Evolutionary conservation across 2,329 filamentous ascomycete species (phyloP).

Genomic region (Xylaria sp.): DNA sequence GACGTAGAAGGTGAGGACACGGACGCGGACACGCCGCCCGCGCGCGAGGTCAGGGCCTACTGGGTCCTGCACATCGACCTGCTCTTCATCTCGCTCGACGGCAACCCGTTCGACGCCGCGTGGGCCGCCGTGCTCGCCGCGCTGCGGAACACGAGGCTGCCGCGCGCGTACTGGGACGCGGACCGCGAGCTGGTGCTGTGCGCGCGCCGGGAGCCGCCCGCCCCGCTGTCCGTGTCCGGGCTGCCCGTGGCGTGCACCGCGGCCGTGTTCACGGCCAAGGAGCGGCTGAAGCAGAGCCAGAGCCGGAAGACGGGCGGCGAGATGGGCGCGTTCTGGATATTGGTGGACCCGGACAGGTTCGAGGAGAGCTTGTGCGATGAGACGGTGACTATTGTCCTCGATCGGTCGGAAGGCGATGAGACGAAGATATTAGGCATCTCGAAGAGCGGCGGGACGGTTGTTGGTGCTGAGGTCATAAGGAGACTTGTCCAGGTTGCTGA

Average conservation of each 20-base stretch:
- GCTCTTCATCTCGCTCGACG: conserved; percentile 91
- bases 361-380: conserved; percentile 88
- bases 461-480: conserved; percentile 68
- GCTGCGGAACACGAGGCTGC: conserved; percentile 76
- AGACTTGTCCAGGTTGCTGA: conserved; percentile 64
- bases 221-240: conserved; percentile 63
- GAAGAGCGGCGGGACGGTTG: conserved; percentile 78
- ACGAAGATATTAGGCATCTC: conserved; percentile 73
- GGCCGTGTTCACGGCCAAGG: conserved; percentile 74
- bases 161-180: conserved; percentile 79
- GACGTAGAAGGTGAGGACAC: conserved; percentile 37
- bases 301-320: conserved; percentile 49
- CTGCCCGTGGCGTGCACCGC: conserved; percentile 80
- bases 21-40: conserved; percentile 35
- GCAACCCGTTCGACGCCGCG: conserved; percentile 88
- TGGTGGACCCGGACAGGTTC: conserved; percentile 87
- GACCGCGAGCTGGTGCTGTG: conserved; percentile 83
- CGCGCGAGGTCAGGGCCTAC: conserved; percentile 72
- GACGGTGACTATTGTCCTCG: conserved; percentile 81
- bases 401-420: conserved; percentile 57
- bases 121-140: conserved; percentile 87
- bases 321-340: conserved; percentile 64
- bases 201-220: conserved; percentile 59
- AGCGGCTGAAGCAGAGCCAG: conserved; percentile 51
- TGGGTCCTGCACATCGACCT: conserved; percentile 96